phyloP scores from a whole-genome alignment of 2,329 filamentous ascomycete species.

The Leptographium lundbergii region DNA sequence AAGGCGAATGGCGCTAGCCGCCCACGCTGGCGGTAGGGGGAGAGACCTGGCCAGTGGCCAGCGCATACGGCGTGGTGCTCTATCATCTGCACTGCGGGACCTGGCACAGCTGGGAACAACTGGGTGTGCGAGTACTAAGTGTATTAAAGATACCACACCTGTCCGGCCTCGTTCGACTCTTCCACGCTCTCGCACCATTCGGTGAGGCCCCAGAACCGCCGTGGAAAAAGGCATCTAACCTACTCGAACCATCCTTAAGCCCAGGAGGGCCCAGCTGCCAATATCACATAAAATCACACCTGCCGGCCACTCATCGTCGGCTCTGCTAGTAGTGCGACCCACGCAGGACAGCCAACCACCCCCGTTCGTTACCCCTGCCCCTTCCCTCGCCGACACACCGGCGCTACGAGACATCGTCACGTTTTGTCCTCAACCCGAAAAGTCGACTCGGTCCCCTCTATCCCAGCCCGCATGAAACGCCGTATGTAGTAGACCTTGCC shows the following conservation, averaged over 20 bases:
- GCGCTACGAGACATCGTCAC: not conserved
- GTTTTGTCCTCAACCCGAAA: not conserved
- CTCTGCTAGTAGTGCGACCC: not conserved
- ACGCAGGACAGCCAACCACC: not conserved
- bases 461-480: not conserved
- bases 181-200: not conserved
- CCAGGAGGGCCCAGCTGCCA: not conserved
- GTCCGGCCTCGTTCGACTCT: not conserved
- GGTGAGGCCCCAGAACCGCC: not conserved
- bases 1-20: not conserved
- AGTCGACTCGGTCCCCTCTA: not conserved
- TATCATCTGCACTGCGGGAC: not conserved
- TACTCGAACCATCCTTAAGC: not conserved
- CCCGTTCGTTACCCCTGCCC: not conserved
- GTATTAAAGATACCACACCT: too few species aligned
- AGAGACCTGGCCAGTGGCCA: not conserved
- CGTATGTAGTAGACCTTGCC: not conserved
- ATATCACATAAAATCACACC: constrained; percentile 1
- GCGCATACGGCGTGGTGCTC: not conserved
- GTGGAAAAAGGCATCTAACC: not conserved
- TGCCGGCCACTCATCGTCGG: not conserved
- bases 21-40: not conserved
- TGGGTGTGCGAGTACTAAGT: too few species aligned
- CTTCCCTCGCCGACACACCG: not conserved
- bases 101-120: not conserved